phyloP scores from a whole-genome alignment of 495 filamentous ascomycete genomes.

The Physcia stellaris region DNA sequence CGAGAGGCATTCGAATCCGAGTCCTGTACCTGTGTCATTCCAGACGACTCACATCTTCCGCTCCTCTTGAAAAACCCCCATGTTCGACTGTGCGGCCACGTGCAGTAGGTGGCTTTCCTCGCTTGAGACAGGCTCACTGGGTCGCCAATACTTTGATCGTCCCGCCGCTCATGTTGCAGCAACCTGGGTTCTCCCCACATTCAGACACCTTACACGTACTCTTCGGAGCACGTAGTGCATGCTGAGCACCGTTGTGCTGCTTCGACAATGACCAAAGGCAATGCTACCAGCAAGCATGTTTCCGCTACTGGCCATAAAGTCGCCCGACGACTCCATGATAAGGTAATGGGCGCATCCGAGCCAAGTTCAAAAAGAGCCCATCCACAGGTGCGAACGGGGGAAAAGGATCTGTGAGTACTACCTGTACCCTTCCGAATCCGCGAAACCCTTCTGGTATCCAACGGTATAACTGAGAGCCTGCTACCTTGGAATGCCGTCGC shows the following conservation, averaged over 20 bases:
- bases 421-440: not conserved
- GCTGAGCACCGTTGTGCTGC: slow-evolving; percentile 1
- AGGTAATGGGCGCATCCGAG: slow-evolving; percentile 23
- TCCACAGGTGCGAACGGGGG: slow-evolving; percentile 14
- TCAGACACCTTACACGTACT: no score
- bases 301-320: slow-evolving; percentile 30
- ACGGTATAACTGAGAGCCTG: not conserved
- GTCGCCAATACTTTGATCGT: no score
- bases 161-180: slow-evolving; percentile 8
- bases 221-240: no score
- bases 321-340: slow-evolving; percentile 33
- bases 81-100: no score
- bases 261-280: slow-evolving; percentile 14
- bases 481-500: not conserved
- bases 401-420: slow-evolving; percentile 27
- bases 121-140: no score
- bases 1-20: no score
- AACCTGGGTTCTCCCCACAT: slow-evolving; percentile 1
- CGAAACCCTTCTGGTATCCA: no score
- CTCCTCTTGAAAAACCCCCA: no score
- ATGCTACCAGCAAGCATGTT: slow-evolving; percentile 21
- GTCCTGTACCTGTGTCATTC: no score
- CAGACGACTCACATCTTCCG: no score
- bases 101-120: no score
- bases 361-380: slow-evolving; percentile 10